Base-by-base conservation (phyloP, 345 rosid species). In the Draba incana region DNA sequence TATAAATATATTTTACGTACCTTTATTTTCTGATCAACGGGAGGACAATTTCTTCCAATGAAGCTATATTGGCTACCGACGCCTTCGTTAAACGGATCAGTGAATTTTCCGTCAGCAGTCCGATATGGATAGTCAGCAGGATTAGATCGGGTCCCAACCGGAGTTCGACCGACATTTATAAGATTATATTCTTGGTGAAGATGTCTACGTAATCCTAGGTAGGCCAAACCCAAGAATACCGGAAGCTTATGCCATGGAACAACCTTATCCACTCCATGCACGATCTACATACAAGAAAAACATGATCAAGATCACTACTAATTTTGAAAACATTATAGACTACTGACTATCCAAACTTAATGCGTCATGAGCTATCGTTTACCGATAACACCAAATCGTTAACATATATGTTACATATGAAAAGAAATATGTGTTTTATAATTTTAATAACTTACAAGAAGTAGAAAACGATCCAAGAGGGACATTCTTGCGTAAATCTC, bases 181-280 rank as follows among this genome's bases (percentile, higher is more conserved):
- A 86, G 72, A 61, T 80, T 86, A 55, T 86, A 86, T 50, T 78
- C 57, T 63, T 86, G 81, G 59, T 79, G 83, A 71, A 86, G 85
- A 63, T 78, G 89, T 42, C 89, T 69, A 3, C 91, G 84, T 4
- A 74, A 3, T 4, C 45, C 78, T 55, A 86, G 64, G 51, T 86
- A 86, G 28, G 75, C 2, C 2, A 86, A 42, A 2, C 88, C 88
- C 3, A 86, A 33, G 27, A 86, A 23, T 3, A 86, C 88, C 6
- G 91, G 91, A 54, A 86, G 64, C 57, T 78, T 76, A 5, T 69
- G 83, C 91, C 86, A 86, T 72, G 79, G 33, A 20, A 75, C 64
- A 68, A 73, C 23, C 76, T 74, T 86, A 71, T 76, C 89, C 9
- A 81, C 63, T 25, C 46, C 58, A 58, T 82, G 89, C 45, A 84